These are phyloP conservation scores for Rauvolfia tetraphylla DNA, from an alignment of 257 asterid species.

Conservation along the genomic window DNA sequence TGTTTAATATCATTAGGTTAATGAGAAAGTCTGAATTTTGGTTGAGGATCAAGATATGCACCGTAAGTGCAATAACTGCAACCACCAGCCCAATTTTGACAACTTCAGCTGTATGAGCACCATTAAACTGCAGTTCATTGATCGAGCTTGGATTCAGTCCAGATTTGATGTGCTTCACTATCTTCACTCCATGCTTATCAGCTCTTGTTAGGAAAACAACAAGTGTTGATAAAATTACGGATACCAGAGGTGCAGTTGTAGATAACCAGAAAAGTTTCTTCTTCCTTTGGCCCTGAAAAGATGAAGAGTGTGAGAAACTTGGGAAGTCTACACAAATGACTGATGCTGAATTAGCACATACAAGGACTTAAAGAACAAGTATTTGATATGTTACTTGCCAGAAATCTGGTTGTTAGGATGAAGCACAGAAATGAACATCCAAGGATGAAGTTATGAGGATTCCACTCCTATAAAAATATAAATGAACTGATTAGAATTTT, in stretches of 20 bases:
- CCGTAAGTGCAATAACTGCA: constrained; percentile 37
- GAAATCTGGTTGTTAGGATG: constrained; percentile 30
- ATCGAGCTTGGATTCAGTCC: constrained; percentile 39
- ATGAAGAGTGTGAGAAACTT: not conserved
- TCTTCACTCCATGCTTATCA: constrained; percentile 38
- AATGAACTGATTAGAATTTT: not conserved
- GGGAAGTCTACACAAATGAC: not conserved
- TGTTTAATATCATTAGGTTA: not conserved
- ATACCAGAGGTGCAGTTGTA: constrained; percentile 36
- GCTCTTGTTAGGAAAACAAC: constrained; percentile 38
- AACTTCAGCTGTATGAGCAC: constrained; percentile 27
- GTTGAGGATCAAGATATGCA: not conserved
- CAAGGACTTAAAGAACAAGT: not conserved
- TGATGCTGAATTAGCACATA: not conserved
- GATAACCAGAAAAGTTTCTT: constrained; percentile 42
- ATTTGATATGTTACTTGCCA: constrained; percentile 26
- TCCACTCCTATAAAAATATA: constrained; percentile 31
- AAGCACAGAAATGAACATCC: constrained; percentile 39
- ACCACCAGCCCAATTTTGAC: constrained; percentile 33
- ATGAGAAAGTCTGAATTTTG: not conserved
- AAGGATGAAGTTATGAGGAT: constrained; percentile 28
- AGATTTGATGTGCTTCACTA: constrained; percentile 32
- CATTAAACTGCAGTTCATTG: constrained; percentile 29
- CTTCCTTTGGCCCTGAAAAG: constrained; percentile 32
- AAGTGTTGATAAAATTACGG: constrained; percentile 34